Percentiles rank a stretch among this genome's conserved stretches.
Conservation (phyloP, 192 early-diverging fungal species). For the Podila verticillata region DNA sequence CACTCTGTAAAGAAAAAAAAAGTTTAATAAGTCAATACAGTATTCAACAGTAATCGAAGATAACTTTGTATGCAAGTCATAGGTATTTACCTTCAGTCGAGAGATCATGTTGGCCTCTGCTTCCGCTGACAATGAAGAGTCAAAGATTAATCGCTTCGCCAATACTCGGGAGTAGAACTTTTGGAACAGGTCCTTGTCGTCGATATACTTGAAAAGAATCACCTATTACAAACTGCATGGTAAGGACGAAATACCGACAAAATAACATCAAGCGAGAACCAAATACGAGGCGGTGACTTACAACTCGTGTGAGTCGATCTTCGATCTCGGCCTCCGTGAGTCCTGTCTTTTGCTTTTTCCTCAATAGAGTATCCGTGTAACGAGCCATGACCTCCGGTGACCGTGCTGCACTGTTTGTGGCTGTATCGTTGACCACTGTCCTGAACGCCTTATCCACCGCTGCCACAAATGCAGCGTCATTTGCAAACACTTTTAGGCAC, state of each 20-base stretch:
- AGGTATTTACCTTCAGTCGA: conserved; percentile 69
- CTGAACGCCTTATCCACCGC: conserved; percentile 88
- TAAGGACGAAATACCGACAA: neutral
- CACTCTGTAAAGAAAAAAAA: conserved; percentile 49
- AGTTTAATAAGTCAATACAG: conserved; percentile 1
- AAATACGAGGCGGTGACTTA: conserved; percentile 23
- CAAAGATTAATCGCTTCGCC: conserved; percentile 84
- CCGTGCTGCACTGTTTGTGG: conserved; percentile 59
- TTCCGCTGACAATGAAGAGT: conserved; percentile 77
- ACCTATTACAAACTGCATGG: conserved; percentile 55
- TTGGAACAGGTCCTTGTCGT: conserved; percentile 93
- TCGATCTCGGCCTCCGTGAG: conserved; percentile 73
- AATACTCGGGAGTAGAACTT: conserved; percentile 88
- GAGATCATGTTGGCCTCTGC: conserved; percentile 85
- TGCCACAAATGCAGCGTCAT: conserved; percentile 75
- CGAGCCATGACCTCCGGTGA: conserved; percentile 84
- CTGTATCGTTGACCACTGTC: conserved; percentile 70
- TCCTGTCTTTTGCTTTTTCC: conserved; percentile 65
- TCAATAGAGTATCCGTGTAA: conserved; percentile 80
- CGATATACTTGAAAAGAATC: conserved; percentile 85
- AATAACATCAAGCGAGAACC: neutral
- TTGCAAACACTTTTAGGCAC: conserved; percentile 66
- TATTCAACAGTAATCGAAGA: neutral
- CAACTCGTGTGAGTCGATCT: conserved; percentile 68
- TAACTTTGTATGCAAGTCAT: neutral